Evolutionary conservation across 805 yeast species (phyloP).

Genomic region (Soucietia sequanensis): DNA sequence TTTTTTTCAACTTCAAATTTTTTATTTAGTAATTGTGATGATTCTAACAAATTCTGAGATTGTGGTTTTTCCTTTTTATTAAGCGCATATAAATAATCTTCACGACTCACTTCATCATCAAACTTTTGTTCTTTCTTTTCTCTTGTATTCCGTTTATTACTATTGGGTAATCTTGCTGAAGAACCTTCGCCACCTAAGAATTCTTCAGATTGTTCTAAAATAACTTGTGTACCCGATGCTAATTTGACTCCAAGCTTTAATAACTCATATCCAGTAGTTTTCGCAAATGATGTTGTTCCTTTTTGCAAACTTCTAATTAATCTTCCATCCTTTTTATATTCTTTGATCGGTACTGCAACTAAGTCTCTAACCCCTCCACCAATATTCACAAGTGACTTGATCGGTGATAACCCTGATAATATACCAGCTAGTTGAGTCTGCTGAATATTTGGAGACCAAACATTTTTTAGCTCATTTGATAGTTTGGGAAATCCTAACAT

Average conservation of each 20-base stretch:
- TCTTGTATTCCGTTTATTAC: slow-evolving; percentile 4
- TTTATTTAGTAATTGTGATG: slow-evolving; percentile 24
- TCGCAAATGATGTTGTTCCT: slow-evolving; percentile 72
- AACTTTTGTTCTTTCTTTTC: slow-evolving; percentile 7
- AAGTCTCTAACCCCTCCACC: slow-evolving; percentile 77
- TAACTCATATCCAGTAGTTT: slow-evolving; percentile 76
- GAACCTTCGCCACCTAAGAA: slow-evolving; percentile 74
- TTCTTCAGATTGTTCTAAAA: slow-evolving; percentile 78
- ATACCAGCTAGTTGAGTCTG: slow-evolving; percentile 79
- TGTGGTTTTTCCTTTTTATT: slow-evolving; percentile 6
- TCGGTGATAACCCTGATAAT: slow-evolving; percentile 80
- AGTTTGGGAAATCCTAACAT: slow-evolving; percentile 69
- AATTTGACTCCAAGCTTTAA: slow-evolving; percentile 79
- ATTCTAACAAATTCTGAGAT: slow-evolving; percentile 23
- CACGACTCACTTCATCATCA: slow-evolving; percentile 5
- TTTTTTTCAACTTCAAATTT: slow-evolving; percentile 17
- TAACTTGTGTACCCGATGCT: slow-evolving; percentile 83
- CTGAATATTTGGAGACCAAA: slow-evolving; percentile 87
- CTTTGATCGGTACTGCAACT: slow-evolving; percentile 69
- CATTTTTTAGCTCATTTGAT: slow-evolving; percentile 52
- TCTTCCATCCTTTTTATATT: slow-evolving; percentile 72
- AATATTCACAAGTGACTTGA: slow-evolving; percentile 70
- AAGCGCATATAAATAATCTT: not conserved
- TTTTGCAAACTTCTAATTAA: slow-evolving; percentile 67
- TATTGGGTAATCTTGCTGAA: slow-evolving; percentile 36